Percentiles rank a stretch among this genome's conserved stretches.
Conservation (phyloP, 169 alveolate genomes). For the Ichthyophthirius multifiliis region DNA sequence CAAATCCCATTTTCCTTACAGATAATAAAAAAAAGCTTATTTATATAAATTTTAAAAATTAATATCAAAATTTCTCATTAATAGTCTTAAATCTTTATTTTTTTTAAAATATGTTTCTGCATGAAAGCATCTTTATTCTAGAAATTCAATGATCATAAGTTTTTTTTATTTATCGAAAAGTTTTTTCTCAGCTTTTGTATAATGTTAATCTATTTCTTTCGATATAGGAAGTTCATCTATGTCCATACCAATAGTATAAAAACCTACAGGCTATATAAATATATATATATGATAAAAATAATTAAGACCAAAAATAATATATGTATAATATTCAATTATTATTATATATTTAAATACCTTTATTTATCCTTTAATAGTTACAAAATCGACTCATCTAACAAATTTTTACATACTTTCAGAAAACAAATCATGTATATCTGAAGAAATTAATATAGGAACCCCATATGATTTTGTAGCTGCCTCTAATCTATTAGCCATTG, state of each 20-base stretch:
- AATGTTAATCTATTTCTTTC: not conserved
- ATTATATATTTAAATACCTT: too few relatives aligned
- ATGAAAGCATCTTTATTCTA: not conserved
- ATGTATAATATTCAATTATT: too few relatives aligned
- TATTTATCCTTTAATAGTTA: conserved; percentile 89
- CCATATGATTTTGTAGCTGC: conserved; percentile 86
- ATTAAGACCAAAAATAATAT: not conserved
- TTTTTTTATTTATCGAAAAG: not conserved
- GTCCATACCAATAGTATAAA: conserved; percentile 87
- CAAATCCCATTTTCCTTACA: conserved; percentile 35
- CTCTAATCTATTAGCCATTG: conserved; percentile 78
- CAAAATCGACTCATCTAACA: conserved; percentile 90
- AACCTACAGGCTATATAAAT: conserved; percentile 85
- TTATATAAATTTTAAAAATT: conserved; percentile 10
- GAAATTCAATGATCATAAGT: too few relatives aligned
- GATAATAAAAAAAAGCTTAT: conserved; percentile 14
- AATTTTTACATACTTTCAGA: conserved; percentile 42
- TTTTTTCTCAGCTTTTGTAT: not conserved
- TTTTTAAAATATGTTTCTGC: not conserved
- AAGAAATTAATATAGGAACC: conserved; percentile 74
- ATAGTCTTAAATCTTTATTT: not conserved
- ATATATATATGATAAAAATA: conserved; percentile 51
- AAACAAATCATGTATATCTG: conserved; percentile 36
- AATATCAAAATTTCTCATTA: not conserved
- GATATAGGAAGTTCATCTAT: conserved; percentile 29